phyloP scores from a whole-genome alignment of 192 early-diverging fungal genomes.

The Coemansia umbellata region DNA sequence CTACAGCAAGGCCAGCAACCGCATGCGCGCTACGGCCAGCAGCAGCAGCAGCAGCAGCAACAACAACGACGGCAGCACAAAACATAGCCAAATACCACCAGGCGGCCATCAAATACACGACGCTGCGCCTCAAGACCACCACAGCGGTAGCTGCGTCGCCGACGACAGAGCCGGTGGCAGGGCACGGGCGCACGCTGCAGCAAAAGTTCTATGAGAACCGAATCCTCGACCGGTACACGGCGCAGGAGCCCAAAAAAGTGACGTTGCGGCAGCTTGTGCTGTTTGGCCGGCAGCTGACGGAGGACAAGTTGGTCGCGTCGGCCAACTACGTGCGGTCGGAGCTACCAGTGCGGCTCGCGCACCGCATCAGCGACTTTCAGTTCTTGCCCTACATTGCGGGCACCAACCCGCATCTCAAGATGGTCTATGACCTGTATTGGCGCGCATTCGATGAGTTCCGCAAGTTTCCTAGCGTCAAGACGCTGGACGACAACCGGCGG shows the following conservation, averaged over 20 bases:
- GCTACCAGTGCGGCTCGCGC: slow-evolving; percentile 83
- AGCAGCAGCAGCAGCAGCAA: not conserved
- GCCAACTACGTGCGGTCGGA: slow-evolving; percentile 91
- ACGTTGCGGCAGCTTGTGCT: slow-evolving; percentile 88
- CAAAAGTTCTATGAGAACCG: slow-evolving; percentile 91
- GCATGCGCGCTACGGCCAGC: not conserved
- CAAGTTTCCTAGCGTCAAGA: slow-evolving; percentile 65
- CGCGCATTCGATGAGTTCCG: slow-evolving; percentile 83
- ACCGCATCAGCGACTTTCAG: slow-evolving; percentile 91
- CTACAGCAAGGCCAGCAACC: too few relatives aligned
- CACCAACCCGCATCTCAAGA: slow-evolving; percentile 84
- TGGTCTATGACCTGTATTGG: slow-evolving; percentile 89
- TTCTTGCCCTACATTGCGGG: slow-evolving; percentile 90
- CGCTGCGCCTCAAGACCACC: slow-evolving; percentile 8
- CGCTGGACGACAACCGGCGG: slow-evolving; percentile 73
- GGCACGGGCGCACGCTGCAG: slow-evolving; percentile 34
- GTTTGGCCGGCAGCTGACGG: slow-evolving; percentile 83
- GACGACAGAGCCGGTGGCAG: not conserved
- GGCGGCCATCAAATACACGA: not conserved
- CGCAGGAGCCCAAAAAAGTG: slow-evolving; percentile 71
- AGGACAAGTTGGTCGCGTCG: slow-evolving; percentile 75
- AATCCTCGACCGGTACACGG: slow-evolving; percentile 80
- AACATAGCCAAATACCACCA: not conserved
- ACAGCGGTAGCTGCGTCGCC: slow-evolving; percentile 4
- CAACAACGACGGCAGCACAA: not conserved